Evolutionary conservation across 352 stramenopile species (phyloP).

Genomic region (Pythium myriotylum): DNA sequence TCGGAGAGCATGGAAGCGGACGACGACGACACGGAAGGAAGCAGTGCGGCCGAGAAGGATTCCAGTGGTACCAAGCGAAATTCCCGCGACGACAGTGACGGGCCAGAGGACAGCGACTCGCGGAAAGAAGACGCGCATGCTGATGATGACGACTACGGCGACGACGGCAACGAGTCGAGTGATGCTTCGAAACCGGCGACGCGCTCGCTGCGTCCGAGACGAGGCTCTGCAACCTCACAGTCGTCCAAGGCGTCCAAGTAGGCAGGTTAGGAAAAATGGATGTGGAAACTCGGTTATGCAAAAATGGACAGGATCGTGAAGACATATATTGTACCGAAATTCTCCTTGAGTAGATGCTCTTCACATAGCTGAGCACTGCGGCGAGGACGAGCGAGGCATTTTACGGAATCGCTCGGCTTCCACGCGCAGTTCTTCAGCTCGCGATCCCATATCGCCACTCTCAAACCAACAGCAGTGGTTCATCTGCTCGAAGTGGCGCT

Average conservation of each 20-base stretch:
- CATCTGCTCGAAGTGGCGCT: no score
- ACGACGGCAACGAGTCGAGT: slow-evolving; percentile 51
- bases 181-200: slow-evolving; percentile 41
- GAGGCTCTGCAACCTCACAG: slow-evolving; percentile 33
- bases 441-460: no score
- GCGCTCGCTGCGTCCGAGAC: slow-evolving; percentile 62
- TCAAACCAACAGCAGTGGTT: no score
- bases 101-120: slow-evolving; percentile 22
- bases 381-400: no score
- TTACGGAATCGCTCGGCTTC: no score
- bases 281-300: slow-evolving; percentile 24
- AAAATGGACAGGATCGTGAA: slow-evolving; percentile 6
- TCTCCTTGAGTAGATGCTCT: no score
- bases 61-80: slow-evolving; percentile 1
- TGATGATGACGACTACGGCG: slow-evolving; percentile 38
- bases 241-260: slow-evolving; percentile 40
- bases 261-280: slow-evolving; percentile 15
- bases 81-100: slow-evolving; percentile 34
- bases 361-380: no score
- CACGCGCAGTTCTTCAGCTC: no score
- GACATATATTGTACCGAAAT: no score
- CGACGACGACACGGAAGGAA: slow-evolving; percentile 23
- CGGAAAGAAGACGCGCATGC: slow-evolving; percentile 31
- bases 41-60: slow-evolving; percentile 11
- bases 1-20: slow-evolving; percentile 28